Percentiles rank a stretch among this genome's conserved stretches.
phyloP scores from a whole-genome alignment of 2,329 filamentous ascomycete species.

The Xylaria digitata region DNA sequence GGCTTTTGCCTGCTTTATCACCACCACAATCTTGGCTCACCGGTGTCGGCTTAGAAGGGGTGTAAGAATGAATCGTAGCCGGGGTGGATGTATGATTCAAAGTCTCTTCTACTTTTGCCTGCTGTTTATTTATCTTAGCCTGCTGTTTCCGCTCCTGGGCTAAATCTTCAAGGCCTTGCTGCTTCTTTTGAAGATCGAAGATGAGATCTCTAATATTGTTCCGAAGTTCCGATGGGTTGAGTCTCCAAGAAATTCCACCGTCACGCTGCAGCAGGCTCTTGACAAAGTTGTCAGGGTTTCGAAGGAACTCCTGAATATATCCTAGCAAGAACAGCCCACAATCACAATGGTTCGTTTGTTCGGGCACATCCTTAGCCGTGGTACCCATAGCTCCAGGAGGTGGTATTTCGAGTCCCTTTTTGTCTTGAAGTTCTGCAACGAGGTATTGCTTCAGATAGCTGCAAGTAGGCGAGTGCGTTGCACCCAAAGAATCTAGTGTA shows the following conservation, averaged over 20 bases:
- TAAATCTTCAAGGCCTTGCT: conserved; percentile 58
- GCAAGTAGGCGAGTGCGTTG: conserved; percentile 71
- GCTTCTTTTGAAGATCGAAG: conserved; percentile 69
- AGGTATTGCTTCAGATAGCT: conserved; percentile 81
- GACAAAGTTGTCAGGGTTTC: conserved; percentile 77
- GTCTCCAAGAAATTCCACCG: conserved; percentile 57
- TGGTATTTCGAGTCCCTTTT: conserved; percentile 58
- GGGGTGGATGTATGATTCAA: background rate
- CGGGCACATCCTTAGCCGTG: conserved; percentile 79
- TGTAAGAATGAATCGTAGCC: background rate
- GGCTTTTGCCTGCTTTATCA: conserved; percentile 9
- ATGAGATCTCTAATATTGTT: conserved; percentile 73
- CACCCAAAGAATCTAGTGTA: conserved; percentile 86
- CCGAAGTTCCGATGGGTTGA: conserved; percentile 71
- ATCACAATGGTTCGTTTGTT: conserved; percentile 86
- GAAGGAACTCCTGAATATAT: conserved; percentile 85
- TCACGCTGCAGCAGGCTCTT: conserved; percentile 72
- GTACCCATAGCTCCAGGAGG: conserved; percentile 58
- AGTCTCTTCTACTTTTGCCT: conserved; percentile 5
- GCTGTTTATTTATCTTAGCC: conserved; percentile 32
- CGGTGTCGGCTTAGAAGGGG: conserved; percentile 1
- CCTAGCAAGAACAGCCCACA: conserved; percentile 89
- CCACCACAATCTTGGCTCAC: background rate
- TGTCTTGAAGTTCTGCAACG: conserved; percentile 73
- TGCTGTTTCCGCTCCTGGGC: conserved; percentile 53